These are phyloP conservation scores for Didymella arachidicola DNA, from an alignment of 2,329 filamentous ascomycete species.

Conservation along the genomic window DNA sequence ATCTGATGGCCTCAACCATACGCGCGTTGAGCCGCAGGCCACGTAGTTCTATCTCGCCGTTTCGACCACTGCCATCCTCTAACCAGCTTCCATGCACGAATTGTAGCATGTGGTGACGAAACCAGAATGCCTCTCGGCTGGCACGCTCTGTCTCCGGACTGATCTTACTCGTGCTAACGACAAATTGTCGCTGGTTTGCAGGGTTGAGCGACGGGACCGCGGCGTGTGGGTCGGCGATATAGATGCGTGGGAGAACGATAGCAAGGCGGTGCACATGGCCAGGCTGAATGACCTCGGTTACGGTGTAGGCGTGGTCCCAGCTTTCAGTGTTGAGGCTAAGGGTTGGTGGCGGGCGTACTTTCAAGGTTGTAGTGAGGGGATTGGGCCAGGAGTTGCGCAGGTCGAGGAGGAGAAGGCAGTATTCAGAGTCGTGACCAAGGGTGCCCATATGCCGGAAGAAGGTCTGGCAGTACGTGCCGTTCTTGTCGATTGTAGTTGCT, in stretches of 20 bases:
- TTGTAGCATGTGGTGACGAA: conserved; percentile 80
- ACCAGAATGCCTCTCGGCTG: conserved; percentile 88
- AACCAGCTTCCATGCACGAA: conserved; percentile 76
- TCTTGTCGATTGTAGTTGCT: conserved; percentile 27
- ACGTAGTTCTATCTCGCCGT: conserved; percentile 77
- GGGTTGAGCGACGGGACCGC: conserved; percentile 82
- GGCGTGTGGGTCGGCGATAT: conserved; percentile 77
- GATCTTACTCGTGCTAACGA: conserved; percentile 81
- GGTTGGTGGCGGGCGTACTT: conserved; percentile 48
- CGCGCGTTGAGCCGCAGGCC: conserved; percentile 74
- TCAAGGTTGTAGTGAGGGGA: conserved; percentile 72
- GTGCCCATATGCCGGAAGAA: conserved; percentile 55
- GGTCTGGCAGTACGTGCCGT: conserved; percentile 55
- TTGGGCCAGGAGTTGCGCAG: conserved; percentile 90
- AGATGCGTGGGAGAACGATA: conserved; percentile 77
- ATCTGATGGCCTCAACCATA: conserved; percentile 83
- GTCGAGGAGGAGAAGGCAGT: conserved; percentile 83
- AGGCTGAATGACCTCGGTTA: conserved; percentile 61
- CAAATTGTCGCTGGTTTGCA: conserved; percentile 87
- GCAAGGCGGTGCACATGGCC: conserved; percentile 75
- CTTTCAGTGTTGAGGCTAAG: conserved; percentile 9
- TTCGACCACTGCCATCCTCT: conserved; percentile 61
- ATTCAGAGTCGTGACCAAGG: conserved; percentile 61
- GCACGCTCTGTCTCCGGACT: conserved; percentile 80
- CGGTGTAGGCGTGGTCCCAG: conserved; percentile 34